Evolutionary conservation across 2,329 filamentous ascomycete species (phyloP).

Genomic region (Ceratocystis eucalypticola): DNA sequence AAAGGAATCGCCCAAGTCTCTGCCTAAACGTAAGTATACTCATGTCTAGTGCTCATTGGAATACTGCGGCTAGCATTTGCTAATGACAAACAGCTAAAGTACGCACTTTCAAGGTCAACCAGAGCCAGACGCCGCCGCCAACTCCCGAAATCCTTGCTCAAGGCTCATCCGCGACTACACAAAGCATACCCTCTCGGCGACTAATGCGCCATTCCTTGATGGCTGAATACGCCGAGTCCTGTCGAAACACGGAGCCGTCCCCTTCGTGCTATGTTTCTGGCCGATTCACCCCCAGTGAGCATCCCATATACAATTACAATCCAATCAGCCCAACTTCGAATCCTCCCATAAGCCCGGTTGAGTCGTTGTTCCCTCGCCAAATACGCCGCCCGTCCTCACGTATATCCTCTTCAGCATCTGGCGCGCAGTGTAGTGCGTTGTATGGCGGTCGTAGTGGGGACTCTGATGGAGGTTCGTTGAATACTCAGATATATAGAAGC

Average conservation of each 20-base stretch:
- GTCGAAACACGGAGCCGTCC: slow-evolving; percentile 3
- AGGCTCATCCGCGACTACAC: slow-evolving; percentile 6
- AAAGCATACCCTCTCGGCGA: slow-evolving; percentile 13
- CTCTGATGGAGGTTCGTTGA: neutral
- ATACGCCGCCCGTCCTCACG: slow-evolving; percentile 8
- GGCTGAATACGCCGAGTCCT: slow-evolving; percentile 13
- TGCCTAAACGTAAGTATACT: slow-evolving; percentile 13
- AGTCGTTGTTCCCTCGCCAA: slow-evolving; percentile 3
- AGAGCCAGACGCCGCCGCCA: neutral
- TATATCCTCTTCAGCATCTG: slow-evolving; percentile 6
- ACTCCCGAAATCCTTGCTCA: slow-evolving; percentile 15
- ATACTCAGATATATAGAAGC: neutral
- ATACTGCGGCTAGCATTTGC: neutral
- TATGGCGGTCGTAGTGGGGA: neutral
- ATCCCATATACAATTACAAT: slow-evolving; percentile 16
- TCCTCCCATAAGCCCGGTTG: neutral
- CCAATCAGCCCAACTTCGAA: slow-evolving; percentile 8
- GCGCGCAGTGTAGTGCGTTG: neutral
- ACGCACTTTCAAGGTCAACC: slow-evolving; percentile 18
- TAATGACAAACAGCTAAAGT: slow-evolving; percentile 8
- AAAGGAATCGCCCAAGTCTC: neutral
- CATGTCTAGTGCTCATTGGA: neutral
- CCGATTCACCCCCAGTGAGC: slow-evolving; percentile 9
- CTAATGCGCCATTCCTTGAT: slow-evolving; percentile 17
- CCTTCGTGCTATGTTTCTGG: slow-evolving; percentile 8